phyloP scores from a whole-genome alignment of 2,329 filamentous ascomycete species.

The Cytospora schulzeri region DNA sequence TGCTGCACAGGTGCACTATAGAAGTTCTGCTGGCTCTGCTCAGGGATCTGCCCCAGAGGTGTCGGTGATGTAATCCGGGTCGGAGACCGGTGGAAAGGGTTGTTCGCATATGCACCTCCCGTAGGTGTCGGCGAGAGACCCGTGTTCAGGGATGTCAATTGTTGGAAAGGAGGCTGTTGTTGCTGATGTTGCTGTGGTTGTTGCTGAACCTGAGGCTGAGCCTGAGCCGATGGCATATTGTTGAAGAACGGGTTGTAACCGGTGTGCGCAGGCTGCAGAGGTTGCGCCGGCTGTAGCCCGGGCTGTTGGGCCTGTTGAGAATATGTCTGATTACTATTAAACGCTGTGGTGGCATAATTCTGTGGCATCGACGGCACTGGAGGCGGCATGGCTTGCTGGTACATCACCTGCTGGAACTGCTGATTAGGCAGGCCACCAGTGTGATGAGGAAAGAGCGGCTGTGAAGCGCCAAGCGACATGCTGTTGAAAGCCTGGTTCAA shows the following conservation, averaged over 20 bases:
- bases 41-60: slow-evolving; percentile 52
- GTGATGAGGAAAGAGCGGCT: slow-evolving; percentile 71
- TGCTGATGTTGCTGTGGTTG: slow-evolving; percentile 34
- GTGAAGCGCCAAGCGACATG: slow-evolving; percentile 63
- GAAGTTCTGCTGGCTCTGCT: slow-evolving; percentile 50
- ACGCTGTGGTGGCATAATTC: slow-evolving; percentile 42
- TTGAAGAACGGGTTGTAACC: slow-evolving; percentile 57
- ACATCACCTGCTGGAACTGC: slow-evolving; percentile 45
- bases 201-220: slow-evolving; percentile 33
- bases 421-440: slow-evolving; percentile 63
- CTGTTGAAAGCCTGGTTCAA: slow-evolving; percentile 74
- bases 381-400: slow-evolving; percentile 48
- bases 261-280: slow-evolving; percentile 42
- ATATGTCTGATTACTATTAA: slow-evolving; percentile 49
- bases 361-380: slow-evolving; percentile 46
- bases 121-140: slow-evolving; percentile 21
- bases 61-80: slow-evolving; percentile 53
- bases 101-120: slow-evolving; percentile 42
- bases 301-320: slow-evolving; percentile 31
- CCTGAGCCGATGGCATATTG: slow-evolving; percentile 39
- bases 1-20: slow-evolving; percentile 36
- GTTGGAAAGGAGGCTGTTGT: slow-evolving; percentile 36
- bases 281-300: slow-evolving; percentile 33
- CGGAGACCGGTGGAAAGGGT: slow-evolving; percentile 54
- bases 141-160: slow-evolving; percentile 45